Conservation (phyloP, 192 early-diverging fungal genomes). For the Backusella macrospora region DNA sequence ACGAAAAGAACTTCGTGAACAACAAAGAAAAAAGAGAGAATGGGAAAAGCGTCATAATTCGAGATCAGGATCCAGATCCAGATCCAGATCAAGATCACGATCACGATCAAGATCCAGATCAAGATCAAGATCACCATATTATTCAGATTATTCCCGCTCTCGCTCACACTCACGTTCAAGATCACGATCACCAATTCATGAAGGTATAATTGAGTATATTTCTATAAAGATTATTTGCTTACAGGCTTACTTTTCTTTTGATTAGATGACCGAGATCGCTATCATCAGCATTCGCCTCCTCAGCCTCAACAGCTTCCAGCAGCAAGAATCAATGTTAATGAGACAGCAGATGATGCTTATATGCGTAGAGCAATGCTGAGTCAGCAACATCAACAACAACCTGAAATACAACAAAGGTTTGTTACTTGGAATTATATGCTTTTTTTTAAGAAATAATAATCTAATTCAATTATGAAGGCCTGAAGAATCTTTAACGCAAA, state of each 20-base stretch:
- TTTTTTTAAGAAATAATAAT: too few relatives aligned
- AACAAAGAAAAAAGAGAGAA: constrained; percentile 34
- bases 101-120: constrained; percentile 36
- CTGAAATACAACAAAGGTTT: neutral
- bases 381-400: neutral
- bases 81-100: constrained; percentile 29
- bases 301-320: neutral
- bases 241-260: neutral
- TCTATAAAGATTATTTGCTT: neutral
- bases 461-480: neutral
- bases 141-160: constrained; percentile 19
- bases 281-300: neutral
- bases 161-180: constrained; percentile 30
- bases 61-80: constrained; percentile 33
- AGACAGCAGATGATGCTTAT: constrained; percentile 73
- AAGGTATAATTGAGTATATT: neutral
- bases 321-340: constrained; percentile 45
- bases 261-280: neutral
- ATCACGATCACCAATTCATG: constrained; percentile 13
- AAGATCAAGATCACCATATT: constrained; percentile 24
- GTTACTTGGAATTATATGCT: neutral
- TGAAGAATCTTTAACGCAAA: neutral
- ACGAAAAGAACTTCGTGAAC: constrained; percentile 47
- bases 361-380: constrained; percentile 50
- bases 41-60: constrained; percentile 18